phyloP scores from a whole-genome alignment of 805 yeast genomes.

The Sugiyamaella smithiae region DNA sequence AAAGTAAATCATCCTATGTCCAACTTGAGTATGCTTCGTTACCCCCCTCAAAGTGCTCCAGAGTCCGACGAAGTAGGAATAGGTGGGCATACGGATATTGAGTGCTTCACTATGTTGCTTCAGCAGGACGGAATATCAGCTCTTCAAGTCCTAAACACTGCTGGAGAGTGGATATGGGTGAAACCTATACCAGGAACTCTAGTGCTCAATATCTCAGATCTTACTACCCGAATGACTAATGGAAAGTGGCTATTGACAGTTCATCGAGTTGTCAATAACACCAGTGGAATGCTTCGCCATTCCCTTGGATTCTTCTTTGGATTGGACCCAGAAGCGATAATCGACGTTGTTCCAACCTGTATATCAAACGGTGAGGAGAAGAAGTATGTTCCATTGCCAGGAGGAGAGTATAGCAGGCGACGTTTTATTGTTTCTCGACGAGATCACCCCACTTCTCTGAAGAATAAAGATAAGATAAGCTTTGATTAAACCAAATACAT shows the following conservation, averaged over 20 bases:
- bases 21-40: constrained; percentile 5
- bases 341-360: neutral
- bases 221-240: constrained; percentile 40
- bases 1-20: constrained; percentile 13
- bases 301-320: neutral
- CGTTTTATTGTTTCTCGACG: neutral
- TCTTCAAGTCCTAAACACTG: constrained; percentile 37
- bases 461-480: neutral
- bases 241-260: constrained; percentile 38
- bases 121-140: constrained; percentile 41
- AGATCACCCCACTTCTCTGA: neutral
- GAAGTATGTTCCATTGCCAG: neutral
- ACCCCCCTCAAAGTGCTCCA: neutral
- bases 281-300: neutral
- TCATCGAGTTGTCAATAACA: constrained; percentile 39
- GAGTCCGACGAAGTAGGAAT: constrained; percentile 26
- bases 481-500: neutral
- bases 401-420: neutral
- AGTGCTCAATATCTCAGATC: constrained; percentile 42
- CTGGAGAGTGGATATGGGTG: constrained; percentile 35
- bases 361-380: neutral
- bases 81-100: constrained; percentile 42
- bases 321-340: neutral
- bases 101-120: constrained; percentile 36
- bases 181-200: constrained; percentile 37